phyloP scores from a whole-genome alignment of 345 rosid genomes.

The Hirschfeldia incana region DNA sequence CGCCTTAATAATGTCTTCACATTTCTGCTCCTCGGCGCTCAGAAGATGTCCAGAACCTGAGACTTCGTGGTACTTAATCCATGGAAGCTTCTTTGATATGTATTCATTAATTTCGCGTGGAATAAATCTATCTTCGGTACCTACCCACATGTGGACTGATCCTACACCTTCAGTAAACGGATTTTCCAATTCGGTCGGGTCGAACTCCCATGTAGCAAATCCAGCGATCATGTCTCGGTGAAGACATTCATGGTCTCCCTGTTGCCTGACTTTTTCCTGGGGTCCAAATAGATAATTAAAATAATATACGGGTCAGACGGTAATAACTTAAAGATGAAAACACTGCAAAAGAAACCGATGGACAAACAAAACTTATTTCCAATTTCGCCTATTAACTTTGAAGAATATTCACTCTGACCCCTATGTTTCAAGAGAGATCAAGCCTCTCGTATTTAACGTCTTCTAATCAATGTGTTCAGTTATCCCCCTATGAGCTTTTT shows the following conservation, averaged over 20 bases:
- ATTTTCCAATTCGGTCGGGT: constrained; percentile 58
- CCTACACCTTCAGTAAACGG: constrained; percentile 60
- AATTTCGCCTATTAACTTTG: background rate
- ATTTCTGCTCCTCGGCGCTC: constrained; percentile 38
- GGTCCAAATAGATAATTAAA: background rate
- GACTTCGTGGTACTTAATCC: constrained; percentile 77
- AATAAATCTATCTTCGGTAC: constrained; percentile 60
- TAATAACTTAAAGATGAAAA: background rate
- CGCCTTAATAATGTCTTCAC: constrained; percentile 55
- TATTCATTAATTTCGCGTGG: constrained; percentile 52
- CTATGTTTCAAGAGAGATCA: background rate
- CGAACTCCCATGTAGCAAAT: constrained; percentile 79
- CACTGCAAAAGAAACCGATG: background rate
- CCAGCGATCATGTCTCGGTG: constrained; percentile 60
- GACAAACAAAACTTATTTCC: background rate
- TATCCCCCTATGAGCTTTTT: background rate
- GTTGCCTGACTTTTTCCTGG: constrained; percentile 60
- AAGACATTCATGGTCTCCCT: constrained; percentile 68
- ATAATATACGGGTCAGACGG: background rate
- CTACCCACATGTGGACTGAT: constrained; percentile 79
- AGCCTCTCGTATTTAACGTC: background rate
- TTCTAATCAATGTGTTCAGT: background rate
- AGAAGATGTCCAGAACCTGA: constrained; percentile 61
- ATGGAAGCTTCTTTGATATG: constrained; percentile 61
- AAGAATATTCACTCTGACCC: background rate